Percentiles rank a stretch among this genome's conserved stretches.
These are phyloP conservation scores for Apiosordaria backusii DNA, from an alignment of 495 filamentous ascomycete species.

Conservation along the genomic window DNA sequence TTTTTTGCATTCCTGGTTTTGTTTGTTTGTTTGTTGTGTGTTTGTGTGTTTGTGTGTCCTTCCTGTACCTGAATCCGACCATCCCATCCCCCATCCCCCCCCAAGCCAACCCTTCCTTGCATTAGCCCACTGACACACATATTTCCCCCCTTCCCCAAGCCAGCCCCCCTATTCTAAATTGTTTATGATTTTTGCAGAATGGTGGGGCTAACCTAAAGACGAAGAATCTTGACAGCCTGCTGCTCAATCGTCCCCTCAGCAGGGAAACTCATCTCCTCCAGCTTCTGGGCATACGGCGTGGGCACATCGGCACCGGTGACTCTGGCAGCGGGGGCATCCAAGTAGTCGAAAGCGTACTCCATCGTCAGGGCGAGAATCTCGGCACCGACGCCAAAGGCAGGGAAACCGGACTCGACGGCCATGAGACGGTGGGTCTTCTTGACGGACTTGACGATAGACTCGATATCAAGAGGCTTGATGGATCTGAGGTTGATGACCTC, in stretches of 20 bases:
- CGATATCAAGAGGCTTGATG: slow-evolving; percentile 92
- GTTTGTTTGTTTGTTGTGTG: not conserved
- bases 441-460: slow-evolving; percentile 89
- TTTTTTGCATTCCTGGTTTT: slow-evolving; percentile 2
- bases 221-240: slow-evolving; percentile 78
- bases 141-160: not conserved
- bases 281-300: slow-evolving; percentile 81
- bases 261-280: slow-evolving; percentile 92
- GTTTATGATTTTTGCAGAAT: no score
- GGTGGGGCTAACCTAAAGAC: slow-evolving; percentile 49
- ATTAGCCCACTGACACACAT: not conserved
- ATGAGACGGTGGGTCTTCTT: slow-evolving; percentile 96
- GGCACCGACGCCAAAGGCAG: slow-evolving; percentile 83
- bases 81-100: not conserved
- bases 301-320: slow-evolving; percentile 95
- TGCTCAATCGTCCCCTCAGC: slow-evolving; percentile 76
- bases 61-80: not conserved
- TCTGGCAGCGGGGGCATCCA: slow-evolving; percentile 86
- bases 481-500: slow-evolving; percentile 98
- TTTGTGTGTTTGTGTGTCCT: not conserved
- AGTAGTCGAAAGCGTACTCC: slow-evolving; percentile 98
- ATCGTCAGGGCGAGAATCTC: slow-evolving; percentile 91
- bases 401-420: slow-evolving; percentile 93
- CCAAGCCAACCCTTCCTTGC: not conserved
- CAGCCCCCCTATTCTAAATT: not conserved